phyloP scores from a whole-genome alignment of 768 basidiomycete species.

The Mycena epipterygia region DNA sequence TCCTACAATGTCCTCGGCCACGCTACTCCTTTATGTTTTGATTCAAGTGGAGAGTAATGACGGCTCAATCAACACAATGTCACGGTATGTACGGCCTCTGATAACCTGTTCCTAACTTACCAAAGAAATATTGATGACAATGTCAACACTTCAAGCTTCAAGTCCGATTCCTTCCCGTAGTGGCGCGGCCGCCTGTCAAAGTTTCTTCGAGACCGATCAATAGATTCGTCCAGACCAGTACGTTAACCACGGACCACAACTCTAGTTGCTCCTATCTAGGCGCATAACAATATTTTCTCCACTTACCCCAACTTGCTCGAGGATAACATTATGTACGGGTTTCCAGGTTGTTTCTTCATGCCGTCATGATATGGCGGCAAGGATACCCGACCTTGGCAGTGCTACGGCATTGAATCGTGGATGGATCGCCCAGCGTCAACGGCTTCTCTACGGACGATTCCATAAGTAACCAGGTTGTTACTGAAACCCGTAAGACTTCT shows the following conservation, averaged over 20 bases:
- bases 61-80: constrained; percentile 9
- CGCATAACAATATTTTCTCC: not conserved
- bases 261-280: not conserved
- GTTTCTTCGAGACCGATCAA: constrained; percentile 6
- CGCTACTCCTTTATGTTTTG: constrained; percentile 19
- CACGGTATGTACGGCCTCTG: constrained; percentile 15
- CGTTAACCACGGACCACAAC: not conserved
- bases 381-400: not conserved
- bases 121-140: constrained; percentile 11
- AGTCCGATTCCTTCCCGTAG: constrained; percentile 12
- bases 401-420: constrained; percentile 2
- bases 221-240: not conserved
- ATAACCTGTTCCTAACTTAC: constrained; percentile 33
- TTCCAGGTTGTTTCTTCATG: not conserved
- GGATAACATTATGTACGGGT: not conserved
- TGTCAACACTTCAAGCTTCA: constrained; percentile 6
- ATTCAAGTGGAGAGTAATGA: constrained; percentile 1
- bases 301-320: not conserved
- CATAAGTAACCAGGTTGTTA: constrained; percentile 18
- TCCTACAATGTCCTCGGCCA: constrained; percentile 7
- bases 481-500: not conserved
- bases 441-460: not conserved
- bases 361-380: constrained; percentile 1
- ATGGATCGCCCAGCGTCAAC: constrained; percentile 8
- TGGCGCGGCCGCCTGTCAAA: constrained; percentile 22